These are phyloP conservation scores for Xylaria sp. DNA, from an alignment of 2,329 filamentous ascomycete species.

Conservation along the genomic window DNA sequence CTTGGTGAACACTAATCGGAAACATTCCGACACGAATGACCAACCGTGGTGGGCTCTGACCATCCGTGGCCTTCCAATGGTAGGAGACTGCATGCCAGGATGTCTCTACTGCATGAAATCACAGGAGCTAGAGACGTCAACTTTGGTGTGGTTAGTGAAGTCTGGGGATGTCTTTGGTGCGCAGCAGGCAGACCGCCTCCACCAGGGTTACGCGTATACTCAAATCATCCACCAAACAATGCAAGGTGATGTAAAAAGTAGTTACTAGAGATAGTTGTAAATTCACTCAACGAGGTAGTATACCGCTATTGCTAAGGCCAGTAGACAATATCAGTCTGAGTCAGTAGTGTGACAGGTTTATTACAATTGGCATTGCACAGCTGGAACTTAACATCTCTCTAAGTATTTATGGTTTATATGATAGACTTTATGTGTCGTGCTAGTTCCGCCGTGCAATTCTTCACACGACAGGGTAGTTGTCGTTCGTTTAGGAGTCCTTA, in stretches of 20 bases:
- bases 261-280: background rate
- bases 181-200: background rate
- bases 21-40: constrained; percentile 17
- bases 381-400: background rate
- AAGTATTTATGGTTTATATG: background rate
- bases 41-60: background rate
- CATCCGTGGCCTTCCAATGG: background rate
- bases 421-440: background rate
- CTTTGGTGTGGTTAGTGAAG: background rate
- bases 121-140: background rate
- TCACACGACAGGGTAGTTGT: background rate
- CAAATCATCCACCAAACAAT: background rate
- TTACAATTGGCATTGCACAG: background rate
- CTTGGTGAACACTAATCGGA: constrained; percentile 6
- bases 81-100: background rate
- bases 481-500: background rate
- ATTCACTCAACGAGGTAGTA: background rate
- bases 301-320: background rate
- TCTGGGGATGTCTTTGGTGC: background rate
- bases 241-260: background rate
- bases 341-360: background rate
- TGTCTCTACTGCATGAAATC: background rate
- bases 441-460: background rate
- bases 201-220: background rate
- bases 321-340: background rate